Evolutionary conservation across 139 green algal species (phyloP).

Genomic region (Medakamo hakoo): DNA sequence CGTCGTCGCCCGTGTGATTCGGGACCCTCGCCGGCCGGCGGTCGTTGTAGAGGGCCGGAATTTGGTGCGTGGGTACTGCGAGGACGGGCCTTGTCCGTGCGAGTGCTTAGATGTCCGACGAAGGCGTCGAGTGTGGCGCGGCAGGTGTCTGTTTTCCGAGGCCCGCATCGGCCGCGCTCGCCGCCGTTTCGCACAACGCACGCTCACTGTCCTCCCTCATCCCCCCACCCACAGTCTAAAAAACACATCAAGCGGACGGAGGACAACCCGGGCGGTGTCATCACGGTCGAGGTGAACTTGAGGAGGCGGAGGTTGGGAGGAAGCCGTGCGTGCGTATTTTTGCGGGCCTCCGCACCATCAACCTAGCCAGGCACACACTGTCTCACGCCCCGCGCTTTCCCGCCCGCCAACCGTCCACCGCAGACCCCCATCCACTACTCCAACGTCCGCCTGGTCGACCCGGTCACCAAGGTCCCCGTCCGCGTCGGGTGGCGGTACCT

Average conservation of each 20-base stretch:
- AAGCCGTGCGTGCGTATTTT: too few relatives aligned
- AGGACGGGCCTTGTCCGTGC: neutral
- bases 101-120: neutral
- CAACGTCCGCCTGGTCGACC: slow-evolving; percentile 64
- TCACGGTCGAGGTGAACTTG: slow-evolving; percentile 33
- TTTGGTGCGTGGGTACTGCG: slow-evolving; percentile 32
- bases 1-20: slow-evolving; percentile 33
- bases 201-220: neutral
- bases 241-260: slow-evolving; percentile 32
- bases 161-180: neutral
- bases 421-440: slow-evolving; percentile 54
- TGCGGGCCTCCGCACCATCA: too few relatives aligned
- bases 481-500: slow-evolving; percentile 31
- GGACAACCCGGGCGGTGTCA: slow-evolving; percentile 35
- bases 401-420: neutral
- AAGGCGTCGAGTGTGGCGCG: neutral
- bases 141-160: neutral
- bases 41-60: slow-evolving; percentile 60
- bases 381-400: neutral
- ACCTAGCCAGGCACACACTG: too few relatives aligned
- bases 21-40: slow-evolving; percentile 24
- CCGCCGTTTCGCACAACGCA: neutral
- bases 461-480: slow-evolving; percentile 37
- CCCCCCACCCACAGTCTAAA: slow-evolving; percentile 31
- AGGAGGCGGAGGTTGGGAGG: neutral